Base-by-base conservation (phyloP, 1,284 basidiomycete genomes). In the Ustilago curta region DNA sequence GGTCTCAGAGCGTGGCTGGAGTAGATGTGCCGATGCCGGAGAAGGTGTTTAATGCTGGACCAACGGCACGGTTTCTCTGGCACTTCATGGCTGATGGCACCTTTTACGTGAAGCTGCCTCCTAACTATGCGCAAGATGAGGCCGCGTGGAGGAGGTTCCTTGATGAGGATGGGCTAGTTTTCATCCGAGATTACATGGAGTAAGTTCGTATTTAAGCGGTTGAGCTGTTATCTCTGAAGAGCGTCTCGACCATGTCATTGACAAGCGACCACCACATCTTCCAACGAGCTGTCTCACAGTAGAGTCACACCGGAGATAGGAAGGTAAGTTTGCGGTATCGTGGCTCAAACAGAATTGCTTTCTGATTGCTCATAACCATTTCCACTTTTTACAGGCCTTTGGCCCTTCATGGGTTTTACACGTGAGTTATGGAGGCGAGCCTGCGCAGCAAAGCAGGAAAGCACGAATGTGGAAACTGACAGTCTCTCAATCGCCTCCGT, bases 61-160 rank as follows among this genome's bases (percentile, higher is more conserved):
- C 4, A 47, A 32, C 43, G 25, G 16, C 35, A 6, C 55, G 31
- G 31, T 57, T 19, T 21, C 45, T 57, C 25, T 57, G 45, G 45
- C 2, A 40, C 11, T 2, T 4, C 4, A 25, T 48, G 3, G 23
- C 39, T 16, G 14, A 19, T 1, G 45, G 45, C 8, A 12, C 3
- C 6, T 39, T 57, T 12, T 35, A 29, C 45, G 47, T 39, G 1
- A 1, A 9, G 8, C 16, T 57, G 23, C 55, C 45, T 4, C 2
- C 7, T 2, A 18, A n/a, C 1, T 21, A 21, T 21, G n/a, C 25
- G 14, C 18, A 21, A 4, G 18, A 29, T 6, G 25, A 53, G 31
- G 4, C 16, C 8, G 21, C 39, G 9, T 53, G 51, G 51, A 6
- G 5, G 21, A 7, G 14, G 18, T 53, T 53, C 12, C n/a, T 53